Conservation (phyloP, 1,284 basidiomycete species). For the Rhodotorula glutinis region DNA sequence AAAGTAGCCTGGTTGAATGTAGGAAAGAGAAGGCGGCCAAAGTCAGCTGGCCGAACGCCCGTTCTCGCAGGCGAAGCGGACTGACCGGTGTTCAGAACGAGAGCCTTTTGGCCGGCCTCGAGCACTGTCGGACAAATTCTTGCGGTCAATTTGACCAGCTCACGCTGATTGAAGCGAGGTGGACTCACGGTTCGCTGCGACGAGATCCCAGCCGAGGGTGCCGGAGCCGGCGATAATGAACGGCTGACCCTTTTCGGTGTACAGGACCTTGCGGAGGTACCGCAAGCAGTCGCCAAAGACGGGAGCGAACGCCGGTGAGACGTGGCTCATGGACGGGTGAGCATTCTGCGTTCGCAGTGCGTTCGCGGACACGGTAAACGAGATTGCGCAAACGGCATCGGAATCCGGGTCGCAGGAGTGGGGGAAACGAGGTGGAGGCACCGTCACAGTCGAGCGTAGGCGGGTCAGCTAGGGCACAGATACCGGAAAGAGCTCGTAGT, state of each 20-base stretch:
- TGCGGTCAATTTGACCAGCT: too few relatives aligned
- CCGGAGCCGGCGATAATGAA: constrained; percentile 89
- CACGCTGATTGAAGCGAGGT: not conserved
- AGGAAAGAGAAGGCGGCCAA: too few relatives aligned
- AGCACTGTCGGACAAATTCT: constrained; percentile 52
- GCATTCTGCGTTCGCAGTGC: constrained; percentile 60
- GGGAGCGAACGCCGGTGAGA: constrained; percentile 83
- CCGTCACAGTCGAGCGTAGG: constrained; percentile 38
- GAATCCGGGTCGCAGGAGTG: not conserved
- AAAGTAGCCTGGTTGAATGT: constrained; percentile 62
- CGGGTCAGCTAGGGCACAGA: constrained; percentile 17
- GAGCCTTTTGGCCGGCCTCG: constrained; percentile 69
- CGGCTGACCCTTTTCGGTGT: constrained; percentile 72
- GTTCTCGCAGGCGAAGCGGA: too few relatives aligned
- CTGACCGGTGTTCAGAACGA: constrained; percentile 65
- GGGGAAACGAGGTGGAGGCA: not conserved
- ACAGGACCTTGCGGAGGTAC: constrained; percentile 65
- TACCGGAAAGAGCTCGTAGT: too few relatives aligned
- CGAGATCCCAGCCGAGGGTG: constrained; percentile 84
- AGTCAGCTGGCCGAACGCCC: too few relatives aligned
- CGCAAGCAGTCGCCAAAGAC: constrained; percentile 85
- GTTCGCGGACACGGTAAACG: not conserved
- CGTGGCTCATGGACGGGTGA: constrained; percentile 83
- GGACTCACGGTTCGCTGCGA: constrained; percentile 62
- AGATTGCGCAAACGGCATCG: too few relatives aligned